Evolutionary conservation across 805 yeast genomes (phyloP), one percentile per base, ranked within the genome.

Genomic region (Candida jianshihensis): DNA sequence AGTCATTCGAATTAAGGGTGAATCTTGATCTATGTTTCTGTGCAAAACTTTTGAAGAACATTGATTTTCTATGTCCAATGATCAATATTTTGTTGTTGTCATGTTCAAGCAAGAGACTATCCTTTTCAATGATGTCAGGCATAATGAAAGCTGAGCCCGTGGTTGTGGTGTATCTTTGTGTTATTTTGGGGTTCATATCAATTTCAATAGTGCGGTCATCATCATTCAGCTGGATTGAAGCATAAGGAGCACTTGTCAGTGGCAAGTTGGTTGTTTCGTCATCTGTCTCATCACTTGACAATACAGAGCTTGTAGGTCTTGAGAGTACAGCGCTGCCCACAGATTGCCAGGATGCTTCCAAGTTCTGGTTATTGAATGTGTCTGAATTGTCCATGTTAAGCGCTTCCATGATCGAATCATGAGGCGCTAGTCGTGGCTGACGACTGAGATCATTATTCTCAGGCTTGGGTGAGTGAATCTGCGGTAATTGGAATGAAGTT

Each of bases 261-360:
- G 9, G n/a, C 27, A 10, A 36, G 16, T 4, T 27, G 28, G 15
- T 34, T 29, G 14, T 30, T 19, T 51, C 53, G n/a, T 53, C 57
- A 25, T 51, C 56, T 1, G 50, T 48, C 28, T 53, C 57, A 10
- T 53, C 49, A 5, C 48, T 41, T 3, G 58, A 53, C 6, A 53
- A 34, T 0, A 53, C 58, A 4, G 58, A 53, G 30, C 55, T 49
- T 1, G 53, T 51, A 11, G 58, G 56, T 29, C 58, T 40, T 11
- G 53, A 40, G 2, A 43, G 37, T 13, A 44, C 26, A 14, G 32
- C 30, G 19, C 42, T 43, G 2, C 42, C 36, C 27, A 53, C 32
- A 2, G 53, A 36, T 24, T 49, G 55, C 54, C 55, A 51, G 13
- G 57, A 46, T 3, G 44, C 37, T n/a, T n/a, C n/a, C n/a, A n/a